phyloP scores from a whole-genome alignment of 169 alveolate genomes.

The Plasmodium berghei region DNA sequence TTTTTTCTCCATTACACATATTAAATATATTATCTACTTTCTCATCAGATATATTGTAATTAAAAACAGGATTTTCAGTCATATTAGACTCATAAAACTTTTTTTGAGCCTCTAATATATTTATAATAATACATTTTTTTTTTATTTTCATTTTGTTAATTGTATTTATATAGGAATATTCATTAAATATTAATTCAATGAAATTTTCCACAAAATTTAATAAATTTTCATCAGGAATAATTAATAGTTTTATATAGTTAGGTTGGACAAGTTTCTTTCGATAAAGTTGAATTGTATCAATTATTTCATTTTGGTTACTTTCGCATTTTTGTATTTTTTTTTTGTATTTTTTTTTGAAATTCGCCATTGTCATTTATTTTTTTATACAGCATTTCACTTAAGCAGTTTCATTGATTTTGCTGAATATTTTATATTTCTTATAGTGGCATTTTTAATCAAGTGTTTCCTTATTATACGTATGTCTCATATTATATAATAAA shows the following conservation, averaged over 20 bases:
- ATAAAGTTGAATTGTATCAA: too few relatives aligned
- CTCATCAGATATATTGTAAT: slow-evolving; percentile 42
- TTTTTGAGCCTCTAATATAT: slow-evolving; percentile 47
- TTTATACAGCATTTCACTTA: too few relatives aligned
- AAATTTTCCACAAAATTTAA: slow-evolving; percentile 46
- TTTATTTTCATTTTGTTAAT: slow-evolving; percentile 26
- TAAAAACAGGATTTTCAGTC: slow-evolving; percentile 33
- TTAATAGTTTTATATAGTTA: slow-evolving; percentile 32
- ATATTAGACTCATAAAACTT: slow-evolving; percentile 40
- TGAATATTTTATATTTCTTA: too few relatives aligned
- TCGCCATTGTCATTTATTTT: too few relatives aligned
- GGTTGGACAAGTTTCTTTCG: background rate
- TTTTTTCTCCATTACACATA: slow-evolving; percentile 49
- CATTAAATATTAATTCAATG: slow-evolving; percentile 32
- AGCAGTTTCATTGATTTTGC: too few relatives aligned
- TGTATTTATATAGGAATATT: slow-evolving; percentile 24
- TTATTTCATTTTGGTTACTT: background rate
- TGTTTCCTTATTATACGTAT: too few relatives aligned
- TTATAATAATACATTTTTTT: slow-evolving; percentile 39
- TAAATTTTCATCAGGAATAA: slow-evolving; percentile 56
- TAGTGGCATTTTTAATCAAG: too few relatives aligned
- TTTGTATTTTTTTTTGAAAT: too few relatives aligned
- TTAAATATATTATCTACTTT: slow-evolving; percentile 47
- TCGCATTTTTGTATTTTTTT: background rate
- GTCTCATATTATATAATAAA: too few relatives aligned